These are phyloP conservation scores for Azolla pinnata DNA, from an alignment of 75 land plant genomes.

Conservation along the genomic window DNA sequence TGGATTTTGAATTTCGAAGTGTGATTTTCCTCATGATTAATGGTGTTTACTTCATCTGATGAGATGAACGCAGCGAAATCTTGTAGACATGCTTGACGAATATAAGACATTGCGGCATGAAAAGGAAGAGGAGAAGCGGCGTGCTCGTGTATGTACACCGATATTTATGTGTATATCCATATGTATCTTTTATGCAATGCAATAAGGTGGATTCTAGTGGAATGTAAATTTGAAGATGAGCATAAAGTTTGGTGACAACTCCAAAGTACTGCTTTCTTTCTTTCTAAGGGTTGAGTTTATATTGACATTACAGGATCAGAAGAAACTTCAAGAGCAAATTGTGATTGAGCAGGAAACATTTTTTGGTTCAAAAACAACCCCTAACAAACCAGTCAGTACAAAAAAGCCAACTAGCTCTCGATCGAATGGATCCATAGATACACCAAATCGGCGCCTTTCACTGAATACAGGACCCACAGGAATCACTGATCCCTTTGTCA, in stretches of 20 bases:
- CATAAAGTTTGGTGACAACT: too few relatives aligned
- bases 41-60: too few relatives aligned
- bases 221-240: too few relatives aligned
- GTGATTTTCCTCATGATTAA: too few relatives aligned
- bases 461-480: constrained; percentile 29
- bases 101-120: constrained; percentile 11
- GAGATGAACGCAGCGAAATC: too few relatives aligned
- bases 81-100: too few relatives aligned
- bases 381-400: constrained; percentile 41
- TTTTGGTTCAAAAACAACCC: constrained; percentile 78
- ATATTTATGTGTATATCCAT: neutral
- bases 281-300: too few relatives aligned
- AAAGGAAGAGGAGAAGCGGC: constrained; percentile 29
- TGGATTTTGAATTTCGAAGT: too few relatives aligned
- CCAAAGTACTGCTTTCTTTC: too few relatives aligned
- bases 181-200: too few relatives aligned
- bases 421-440: constrained; percentile 44
- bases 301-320: constrained; percentile 54
- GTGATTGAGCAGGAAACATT: constrained; percentile 62
- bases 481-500: constrained; percentile 8
- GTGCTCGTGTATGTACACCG: constrained; percentile 17
- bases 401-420: constrained; percentile 61
- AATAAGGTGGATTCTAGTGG: too few relatives aligned
- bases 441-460: constrained; percentile 66
- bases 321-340: constrained; percentile 66